Conservation (phyloP, 495 filamentous ascomycete species). For the Penicillium paradoxum region DNA sequence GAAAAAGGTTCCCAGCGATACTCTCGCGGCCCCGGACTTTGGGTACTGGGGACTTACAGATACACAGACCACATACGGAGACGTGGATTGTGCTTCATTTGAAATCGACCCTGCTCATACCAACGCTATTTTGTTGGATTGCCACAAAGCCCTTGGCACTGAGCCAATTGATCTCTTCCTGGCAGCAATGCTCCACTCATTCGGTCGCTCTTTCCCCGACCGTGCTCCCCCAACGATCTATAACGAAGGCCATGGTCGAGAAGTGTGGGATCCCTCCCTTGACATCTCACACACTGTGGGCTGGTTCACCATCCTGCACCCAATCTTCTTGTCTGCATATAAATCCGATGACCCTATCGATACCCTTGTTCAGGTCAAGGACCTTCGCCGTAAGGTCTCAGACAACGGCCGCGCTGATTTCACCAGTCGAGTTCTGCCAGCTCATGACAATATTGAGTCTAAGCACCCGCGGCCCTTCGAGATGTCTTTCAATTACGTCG, state of each 20-base stretch:
- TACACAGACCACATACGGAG: conserved; percentile 42
- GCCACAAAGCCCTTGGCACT: conserved; percentile 45
- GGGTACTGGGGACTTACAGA: conserved; percentile 52
- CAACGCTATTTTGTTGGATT: conserved; percentile 37
- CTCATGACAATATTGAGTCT: conserved; percentile 35
- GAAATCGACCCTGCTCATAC: conserved; percentile 44
- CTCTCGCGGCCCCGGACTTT: conserved; percentile 30
- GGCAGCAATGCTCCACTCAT: conserved; percentile 48
- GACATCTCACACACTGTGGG: conserved; percentile 57
- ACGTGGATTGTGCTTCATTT: conserved; percentile 42
- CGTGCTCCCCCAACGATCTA: conserved; percentile 49
- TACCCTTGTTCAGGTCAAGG: conserved; percentile 43
- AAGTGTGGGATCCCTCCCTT: conserved; percentile 45
- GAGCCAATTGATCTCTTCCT: conserved; percentile 52
- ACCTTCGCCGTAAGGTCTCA: conserved; percentile 36
- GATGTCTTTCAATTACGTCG: conserved; percentile 67
- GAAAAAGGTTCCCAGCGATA: conserved; percentile 23
- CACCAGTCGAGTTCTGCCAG: conserved; percentile 43
- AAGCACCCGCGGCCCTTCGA: conserved; percentile 57
- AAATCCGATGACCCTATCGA: conserved; percentile 31
- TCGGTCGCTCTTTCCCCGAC: conserved; percentile 46
- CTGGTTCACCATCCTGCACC: conserved; percentile 58
- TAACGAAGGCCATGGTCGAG: conserved; percentile 54
- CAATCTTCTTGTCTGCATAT: conserved; percentile 31
- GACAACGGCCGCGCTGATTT: conserved; percentile 51